Percentiles rank a stretch among this genome's conserved stretches.
phyloP scores from a whole-genome alignment of 1,284 basidiomycete genomes.

The Trametes sp. region DNA sequence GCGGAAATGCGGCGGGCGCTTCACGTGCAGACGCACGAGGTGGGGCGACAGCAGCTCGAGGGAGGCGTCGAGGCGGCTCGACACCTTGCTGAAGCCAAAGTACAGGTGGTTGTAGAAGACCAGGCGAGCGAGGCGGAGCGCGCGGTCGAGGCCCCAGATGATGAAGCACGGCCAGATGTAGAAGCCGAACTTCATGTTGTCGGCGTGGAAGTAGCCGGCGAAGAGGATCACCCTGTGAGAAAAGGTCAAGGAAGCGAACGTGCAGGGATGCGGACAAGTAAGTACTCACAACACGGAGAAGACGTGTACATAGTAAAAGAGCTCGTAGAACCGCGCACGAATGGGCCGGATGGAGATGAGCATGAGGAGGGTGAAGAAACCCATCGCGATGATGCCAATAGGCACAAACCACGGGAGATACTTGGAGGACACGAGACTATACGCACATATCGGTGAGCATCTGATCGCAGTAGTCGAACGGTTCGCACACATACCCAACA shows the following conservation, averaged over 20 bases:
- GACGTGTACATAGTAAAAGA: conserved; percentile 39
- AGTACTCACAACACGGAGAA: conserved; percentile 34
- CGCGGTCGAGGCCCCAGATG: conserved; percentile 71
- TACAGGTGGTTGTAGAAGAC: conserved; percentile 57
- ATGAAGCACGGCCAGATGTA: conserved; percentile 65
- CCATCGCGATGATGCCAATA: conserved; percentile 28
- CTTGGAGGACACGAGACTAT: background rate
- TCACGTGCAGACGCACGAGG: conserved; percentile 57
- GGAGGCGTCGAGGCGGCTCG: conserved; percentile 45
- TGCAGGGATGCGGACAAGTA: background rate
- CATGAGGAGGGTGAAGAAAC: conserved; percentile 32
- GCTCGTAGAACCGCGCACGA: conserved; percentile 35
- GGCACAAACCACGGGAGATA: conserved; percentile 21
- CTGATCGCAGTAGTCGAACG: background rate
- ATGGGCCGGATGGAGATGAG: conserved; percentile 36
- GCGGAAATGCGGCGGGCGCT: conserved; percentile 48
- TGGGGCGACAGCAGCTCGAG: conserved; percentile 56
- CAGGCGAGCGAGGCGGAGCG: conserved; percentile 58
- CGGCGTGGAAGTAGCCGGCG: conserved; percentile 46
- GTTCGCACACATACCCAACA: background rate
- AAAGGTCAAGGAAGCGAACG: background rate
- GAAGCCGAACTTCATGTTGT: conserved; percentile 31
- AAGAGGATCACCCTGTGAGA: conserved; percentile 35
- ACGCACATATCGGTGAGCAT: background rate
- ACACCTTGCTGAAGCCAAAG: conserved; percentile 39